phyloP scores from a whole-genome alignment of 495 filamentous ascomycete genomes.

The Penicillium maclennaniae region DNA sequence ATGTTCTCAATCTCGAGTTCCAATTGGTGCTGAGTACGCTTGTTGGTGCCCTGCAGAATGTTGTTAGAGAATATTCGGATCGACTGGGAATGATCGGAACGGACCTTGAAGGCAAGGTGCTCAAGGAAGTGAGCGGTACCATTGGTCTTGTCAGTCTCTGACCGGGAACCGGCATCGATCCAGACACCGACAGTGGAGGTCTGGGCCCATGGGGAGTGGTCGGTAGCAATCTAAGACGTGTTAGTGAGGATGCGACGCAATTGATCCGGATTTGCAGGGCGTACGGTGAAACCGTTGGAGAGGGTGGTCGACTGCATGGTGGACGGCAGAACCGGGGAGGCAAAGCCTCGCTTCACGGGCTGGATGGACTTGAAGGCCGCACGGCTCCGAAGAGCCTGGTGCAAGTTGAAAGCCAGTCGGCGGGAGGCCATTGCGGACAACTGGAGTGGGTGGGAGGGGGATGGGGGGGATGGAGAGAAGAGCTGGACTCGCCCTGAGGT shows the following conservation, averaged over 20 bases:
- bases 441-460: slow-evolving; percentile 25
- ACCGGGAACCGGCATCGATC: slow-evolving; percentile 97
- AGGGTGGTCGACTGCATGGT: slow-evolving; percentile 94
- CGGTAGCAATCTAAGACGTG: slow-evolving; percentile 77
- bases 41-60: slow-evolving; percentile 73
- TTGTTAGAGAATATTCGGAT: slow-evolving; percentile 19
- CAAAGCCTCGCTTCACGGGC: slow-evolving; percentile 76
- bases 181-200: slow-evolving; percentile 98
- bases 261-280: slow-evolving; percentile 28
- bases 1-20: slow-evolving; percentile 99
- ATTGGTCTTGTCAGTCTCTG: slow-evolving; percentile 98
- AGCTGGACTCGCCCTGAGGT: slow-evolving; percentile 46
- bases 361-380: slow-evolving; percentile 68
- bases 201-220: slow-evolving; percentile 97
- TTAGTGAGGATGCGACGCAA: slow-evolving; percentile 38
- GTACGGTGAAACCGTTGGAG: slow-evolving; percentile 94
- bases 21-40: slow-evolving; percentile 88
- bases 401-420: slow-evolving; percentile 84
- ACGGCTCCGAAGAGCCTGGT: slow-evolving; percentile 79
- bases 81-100: slow-evolving; percentile 2
- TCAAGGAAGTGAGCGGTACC: slow-evolving; percentile 99
- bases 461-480: slow-evolving; percentile 33
- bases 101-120: slow-evolving; percentile 98
- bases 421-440: slow-evolving; percentile 78
- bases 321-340: slow-evolving; percentile 72